A percentile compares a stretch with the other conserved stretches of the same genome.
Conservation (phyloP, 495 filamentous ascomycete species). For the Neurospora sp. region DNA sequence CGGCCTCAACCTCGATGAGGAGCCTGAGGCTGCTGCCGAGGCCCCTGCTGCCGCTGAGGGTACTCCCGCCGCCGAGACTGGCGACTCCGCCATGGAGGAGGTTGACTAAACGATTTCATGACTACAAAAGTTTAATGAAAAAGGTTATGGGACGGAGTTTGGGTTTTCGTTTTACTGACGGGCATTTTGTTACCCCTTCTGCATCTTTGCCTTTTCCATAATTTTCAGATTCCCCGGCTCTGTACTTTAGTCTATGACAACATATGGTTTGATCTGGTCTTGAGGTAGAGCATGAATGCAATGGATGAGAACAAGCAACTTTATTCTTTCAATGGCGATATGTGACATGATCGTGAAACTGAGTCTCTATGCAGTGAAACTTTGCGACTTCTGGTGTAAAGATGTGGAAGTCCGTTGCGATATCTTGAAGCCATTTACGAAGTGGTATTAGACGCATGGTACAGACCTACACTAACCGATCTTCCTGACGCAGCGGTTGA, state of each 20-base stretch:
- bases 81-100: constrained; percentile 56
- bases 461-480: background rate
- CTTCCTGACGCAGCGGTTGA: background rate
- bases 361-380: background rate
- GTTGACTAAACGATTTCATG: constrained; percentile 45
- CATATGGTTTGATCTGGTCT: constrained; percentile 11
- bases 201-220: constrained; percentile 23
- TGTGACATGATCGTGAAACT: background rate
- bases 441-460: background rate
- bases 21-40: constrained; percentile 63
- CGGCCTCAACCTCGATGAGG: constrained; percentile 90
- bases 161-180: constrained; percentile 28
- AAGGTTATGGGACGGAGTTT: constrained; percentile 34
- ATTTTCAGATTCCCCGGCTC: constrained; percentile 10
- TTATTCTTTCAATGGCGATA: background rate
- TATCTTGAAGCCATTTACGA: background rate
- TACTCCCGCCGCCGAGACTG: constrained; percentile 41
- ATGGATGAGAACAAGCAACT: constrained; percentile 4
- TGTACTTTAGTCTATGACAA: constrained; percentile 23
- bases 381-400: background rate
- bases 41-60: constrained; percentile 42
- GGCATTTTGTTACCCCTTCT: constrained; percentile 22
- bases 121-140: constrained; percentile 26
- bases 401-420: background rate
- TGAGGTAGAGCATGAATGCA: constrained; percentile 22